A percentile compares a stretch with the other conserved stretches of the same genome.
These are phyloP conservation scores for Vigna reflexopilosa DNA, from an alignment of 306 rosid genomes.

Conservation along the genomic window DNA sequence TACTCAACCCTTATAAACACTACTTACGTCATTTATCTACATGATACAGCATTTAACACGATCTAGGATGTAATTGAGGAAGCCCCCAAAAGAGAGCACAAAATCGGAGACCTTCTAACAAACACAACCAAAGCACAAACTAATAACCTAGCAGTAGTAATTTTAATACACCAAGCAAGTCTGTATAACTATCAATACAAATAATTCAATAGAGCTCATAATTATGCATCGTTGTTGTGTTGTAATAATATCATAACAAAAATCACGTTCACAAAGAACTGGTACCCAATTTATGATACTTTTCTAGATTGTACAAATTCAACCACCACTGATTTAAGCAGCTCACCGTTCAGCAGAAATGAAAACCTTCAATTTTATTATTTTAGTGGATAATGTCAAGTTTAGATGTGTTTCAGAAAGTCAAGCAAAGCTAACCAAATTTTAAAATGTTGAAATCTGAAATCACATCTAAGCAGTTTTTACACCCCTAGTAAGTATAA, in stretches of 20 bases:
- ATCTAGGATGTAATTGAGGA: background rate
- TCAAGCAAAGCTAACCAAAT: background rate
- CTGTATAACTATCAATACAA: background rate
- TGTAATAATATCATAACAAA: constrained; percentile 3
- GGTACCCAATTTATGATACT: background rate
- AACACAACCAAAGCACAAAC: background rate
- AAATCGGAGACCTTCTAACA: background rate
- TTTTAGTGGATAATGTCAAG: constrained; percentile 8
- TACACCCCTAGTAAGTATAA: too few species aligned
- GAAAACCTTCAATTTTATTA: background rate
- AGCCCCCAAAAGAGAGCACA: background rate
- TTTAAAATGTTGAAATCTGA: background rate
- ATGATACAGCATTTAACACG: background rate
- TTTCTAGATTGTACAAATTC: constrained; percentile 14
- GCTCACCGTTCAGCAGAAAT: background rate
- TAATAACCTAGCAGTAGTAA: background rate
- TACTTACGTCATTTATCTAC: background rate
- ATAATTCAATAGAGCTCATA: background rate
- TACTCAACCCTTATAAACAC: background rate
- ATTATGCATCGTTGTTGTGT: background rate
- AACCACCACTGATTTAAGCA: background rate
- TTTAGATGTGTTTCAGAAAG: background rate
- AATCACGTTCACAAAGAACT: background rate
- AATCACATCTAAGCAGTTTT: too few species aligned
- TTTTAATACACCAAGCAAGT: background rate